Percentiles rank a stretch among this genome's conserved stretches.
Evolutionary conservation across 1,139 yeast species (phyloP).

Genomic region (Kodamaea suecica): DNA sequence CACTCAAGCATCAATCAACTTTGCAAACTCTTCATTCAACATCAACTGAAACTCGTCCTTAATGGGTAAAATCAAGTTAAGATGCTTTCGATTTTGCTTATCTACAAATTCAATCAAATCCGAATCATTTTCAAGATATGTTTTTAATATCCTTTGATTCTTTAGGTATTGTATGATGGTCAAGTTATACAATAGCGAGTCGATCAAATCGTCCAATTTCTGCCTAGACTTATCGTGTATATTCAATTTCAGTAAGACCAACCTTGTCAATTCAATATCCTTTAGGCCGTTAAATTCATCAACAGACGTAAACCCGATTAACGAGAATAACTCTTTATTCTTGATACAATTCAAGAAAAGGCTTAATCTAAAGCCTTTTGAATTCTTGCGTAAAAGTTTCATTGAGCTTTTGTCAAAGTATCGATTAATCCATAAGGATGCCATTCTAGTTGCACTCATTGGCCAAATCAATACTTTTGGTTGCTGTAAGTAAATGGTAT

Average conservation of each 20-base stretch:
- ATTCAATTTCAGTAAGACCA: slow-evolving; percentile 11
- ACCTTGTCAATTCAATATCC: slow-evolving; percentile 6
- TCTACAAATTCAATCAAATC: slow-evolving; percentile 10
- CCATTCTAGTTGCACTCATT: slow-evolving; percentile 36
- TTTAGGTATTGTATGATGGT: slow-evolving; percentile 25
- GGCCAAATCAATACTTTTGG: slow-evolving; percentile 23
- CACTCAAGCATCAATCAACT: neutral
- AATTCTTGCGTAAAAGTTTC: slow-evolving; percentile 14
- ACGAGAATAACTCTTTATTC: slow-evolving; percentile 4
- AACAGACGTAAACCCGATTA: neutral
- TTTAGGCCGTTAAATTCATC: slow-evolving; percentile 5
- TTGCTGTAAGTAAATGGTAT: slow-evolving; percentile 20
- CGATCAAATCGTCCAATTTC: slow-evolving; percentile 42
- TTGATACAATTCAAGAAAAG: slow-evolving; percentile 14
- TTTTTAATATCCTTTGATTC: slow-evolving; percentile 14
- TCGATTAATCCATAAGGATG: slow-evolving; percentile 38
- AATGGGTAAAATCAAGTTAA: slow-evolving; percentile 9
- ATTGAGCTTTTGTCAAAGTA: slow-evolving; percentile 21
- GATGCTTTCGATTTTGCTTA: slow-evolving; percentile 7
- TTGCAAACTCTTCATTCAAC: slow-evolving; percentile 9
- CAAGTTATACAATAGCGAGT: slow-evolving; percentile 34
- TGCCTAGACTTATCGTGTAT: slow-evolving; percentile 12
- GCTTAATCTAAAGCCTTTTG: slow-evolving; percentile 21
- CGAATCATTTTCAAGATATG: slow-evolving; percentile 6
- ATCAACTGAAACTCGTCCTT: slow-evolving; percentile 8